A percentile compares a stretch with the other conserved stretches of the same genome.
Conservation (phyloP, 2,329 filamentous ascomycete species). For the Epichloe glyceriae region DNA sequence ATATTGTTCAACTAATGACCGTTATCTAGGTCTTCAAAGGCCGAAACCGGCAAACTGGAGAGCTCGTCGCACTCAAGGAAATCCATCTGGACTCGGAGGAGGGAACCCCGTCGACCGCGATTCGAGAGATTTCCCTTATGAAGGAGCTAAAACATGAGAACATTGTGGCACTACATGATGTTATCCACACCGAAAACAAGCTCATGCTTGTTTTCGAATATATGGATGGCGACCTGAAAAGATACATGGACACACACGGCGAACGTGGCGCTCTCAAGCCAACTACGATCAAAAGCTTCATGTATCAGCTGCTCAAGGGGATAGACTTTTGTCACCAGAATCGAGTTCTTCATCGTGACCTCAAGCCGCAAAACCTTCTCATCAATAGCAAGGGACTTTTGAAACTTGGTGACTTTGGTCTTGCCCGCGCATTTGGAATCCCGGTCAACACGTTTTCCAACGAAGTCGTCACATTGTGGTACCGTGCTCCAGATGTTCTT, state of each 20-base stretch:
- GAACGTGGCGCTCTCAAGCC: slow-evolving; percentile 83
- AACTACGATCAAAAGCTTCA: slow-evolving; percentile 92
- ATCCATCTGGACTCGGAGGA: slow-evolving; percentile 98
- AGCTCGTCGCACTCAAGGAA: slow-evolving; percentile 93
- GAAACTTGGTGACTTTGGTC: slow-evolving; percentile 88
- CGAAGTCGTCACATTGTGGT: slow-evolving; percentile 96
- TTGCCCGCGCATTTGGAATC: slow-evolving; percentile 89
- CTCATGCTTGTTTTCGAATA: slow-evolving; percentile 98
- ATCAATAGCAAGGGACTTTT: slow-evolving; percentile 86
- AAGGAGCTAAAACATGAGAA: slow-evolving; percentile 99
- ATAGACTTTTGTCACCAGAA: slow-evolving; percentile 99
- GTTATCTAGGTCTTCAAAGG: slow-evolving; percentile 81
- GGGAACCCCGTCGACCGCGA: slow-evolving; percentile 91
- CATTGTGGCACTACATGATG: slow-evolving; percentile 93
- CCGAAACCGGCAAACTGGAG: slow-evolving; percentile 89
- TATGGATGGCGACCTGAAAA: slow-evolving; percentile 97
- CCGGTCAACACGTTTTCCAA: slow-evolving; percentile 98
- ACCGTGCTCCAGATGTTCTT: slow-evolving; percentile 89
- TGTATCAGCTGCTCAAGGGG: slow-evolving; percentile 91
- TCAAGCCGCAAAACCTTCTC: slow-evolving; percentile 92
- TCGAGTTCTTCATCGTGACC: slow-evolving; percentile 83
- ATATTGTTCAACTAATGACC: slow-evolving; percentile 7
- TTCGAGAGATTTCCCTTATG: slow-evolving; percentile 97
- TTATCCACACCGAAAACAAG: slow-evolving; percentile 99
- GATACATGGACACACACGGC: slow-evolving; percentile 93